Evolutionary conservation across 1,284 basidiomycete genomes (phyloP).

Genomic region (Coniophora puteana): DNA sequence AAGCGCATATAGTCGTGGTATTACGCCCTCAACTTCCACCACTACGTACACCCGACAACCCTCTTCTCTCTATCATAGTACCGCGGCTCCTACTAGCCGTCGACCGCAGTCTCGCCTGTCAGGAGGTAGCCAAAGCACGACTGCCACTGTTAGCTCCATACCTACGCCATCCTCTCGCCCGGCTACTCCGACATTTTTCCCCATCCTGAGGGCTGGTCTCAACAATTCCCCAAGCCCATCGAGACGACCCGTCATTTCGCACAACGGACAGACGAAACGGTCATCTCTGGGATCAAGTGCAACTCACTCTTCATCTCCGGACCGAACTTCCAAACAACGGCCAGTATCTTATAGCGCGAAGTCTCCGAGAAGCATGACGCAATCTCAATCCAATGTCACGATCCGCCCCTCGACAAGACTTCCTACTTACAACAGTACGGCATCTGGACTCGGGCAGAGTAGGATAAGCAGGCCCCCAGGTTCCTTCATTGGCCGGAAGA

Average conservation of each 20-base stretch:
- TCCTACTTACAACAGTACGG: conserved; percentile 31
- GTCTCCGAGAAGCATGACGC: conserved; percentile 27
- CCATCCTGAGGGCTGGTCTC: conserved; percentile 51
- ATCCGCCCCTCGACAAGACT: conserved; percentile 42
- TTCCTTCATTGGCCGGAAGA: conserved; percentile 41
- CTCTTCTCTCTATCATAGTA: conserved; percentile 36
- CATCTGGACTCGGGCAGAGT: conserved; percentile 45
- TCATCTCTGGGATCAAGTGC: conserved; percentile 53
- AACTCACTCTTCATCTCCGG: conserved; percentile 25
- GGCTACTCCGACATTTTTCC: conserved; percentile 70
- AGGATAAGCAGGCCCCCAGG: conserved; percentile 59
- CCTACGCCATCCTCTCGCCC: conserved; percentile 69
- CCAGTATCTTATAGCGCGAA: conserved; percentile 34
- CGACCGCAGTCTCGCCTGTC: conserved; percentile 72
- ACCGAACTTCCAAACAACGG: conserved; percentile 25
- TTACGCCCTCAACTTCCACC: conserved; percentile 35
- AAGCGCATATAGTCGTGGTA: conserved; percentile 35
- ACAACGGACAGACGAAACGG: conserved; percentile 47
- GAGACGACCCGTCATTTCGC: conserved; percentile 39
- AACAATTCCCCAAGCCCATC: no score
- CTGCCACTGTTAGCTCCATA: conserved; percentile 55
- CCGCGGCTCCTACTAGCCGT: conserved; percentile 39
- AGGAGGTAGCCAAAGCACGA: conserved; percentile 50
- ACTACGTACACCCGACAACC: conserved; percentile 32
- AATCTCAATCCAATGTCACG: conserved; percentile 47